Base-by-base conservation (phyloP, 495 filamentous ascomycete species). In the Clohesyomyces aquaticus region DNA sequence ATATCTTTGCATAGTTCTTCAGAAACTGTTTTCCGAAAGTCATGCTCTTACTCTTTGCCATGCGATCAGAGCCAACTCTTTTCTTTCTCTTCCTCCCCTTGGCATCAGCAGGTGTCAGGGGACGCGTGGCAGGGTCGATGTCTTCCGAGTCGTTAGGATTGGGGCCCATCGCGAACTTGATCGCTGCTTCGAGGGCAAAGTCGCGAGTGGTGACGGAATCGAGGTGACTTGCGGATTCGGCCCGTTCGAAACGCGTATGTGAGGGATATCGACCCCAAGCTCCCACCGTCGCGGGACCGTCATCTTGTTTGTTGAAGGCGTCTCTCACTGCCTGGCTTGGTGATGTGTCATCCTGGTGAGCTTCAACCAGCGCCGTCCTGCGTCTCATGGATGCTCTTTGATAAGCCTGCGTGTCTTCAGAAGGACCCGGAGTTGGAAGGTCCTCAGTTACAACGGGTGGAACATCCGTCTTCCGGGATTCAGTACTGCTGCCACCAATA, bases 211-310 rank as follows among this genome's bases (percentile, higher is more conserved):
- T 21, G 48, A 72, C 59, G 8, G 43, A 14, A 38, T 72, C 70
- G 2, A 22, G 10, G 19, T 54, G 52, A 3, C 68, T 55, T 25
- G 70, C 70, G 41, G 45, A 55, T 2, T 25, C 48, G 21, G 53
- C 66, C 16, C 70, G 63, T 19, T 66, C 54, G 0, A 54, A 49
- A 16, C 68, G 63, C 10, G 60, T 65, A 46, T 72, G 70, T 29
- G 46, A 63, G 1, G 70, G 70, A 32, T 72, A 72, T 0, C 56
- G 64, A 11, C 64, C 65, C 70, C 70, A 72, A 23, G 63, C 62
- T 3, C 67, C 62, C 1, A 70, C 21, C 0, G 59, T 46, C 25
- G 48, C 38, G 0, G 10, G 16, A 19, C 1, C 25, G 21, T 66
- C 65, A 21, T 19, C 16, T 53, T 64, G 59, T 8, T 38, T 56